Evolutionary conservation across 2,329 filamentous ascomycete genomes (phyloP), one percentile per base, ranked within the genome.

Genomic region (Phialophora macrospora): DNA sequence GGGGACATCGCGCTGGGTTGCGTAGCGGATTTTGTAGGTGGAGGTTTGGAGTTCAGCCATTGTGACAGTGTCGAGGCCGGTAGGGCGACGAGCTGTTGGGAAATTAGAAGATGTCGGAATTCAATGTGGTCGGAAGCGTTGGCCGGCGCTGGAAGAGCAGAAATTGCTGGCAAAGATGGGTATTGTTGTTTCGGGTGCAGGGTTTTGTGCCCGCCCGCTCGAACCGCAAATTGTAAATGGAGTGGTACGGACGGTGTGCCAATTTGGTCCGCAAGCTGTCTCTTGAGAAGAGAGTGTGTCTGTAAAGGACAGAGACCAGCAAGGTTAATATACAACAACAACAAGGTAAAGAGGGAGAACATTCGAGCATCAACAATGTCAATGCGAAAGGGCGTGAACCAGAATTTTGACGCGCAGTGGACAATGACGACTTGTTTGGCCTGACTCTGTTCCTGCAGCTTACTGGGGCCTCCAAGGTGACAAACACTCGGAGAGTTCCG

Each of bases 1-100:
- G 26, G 88, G 86, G 64, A 96, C 87, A 74, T 98, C 94, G 96
- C 70, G 26, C 56, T 71, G 57, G 7, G 64, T 69, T 20, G 71
- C 71, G 63, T 71, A 69, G 24, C 71, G 70, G 67, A 73, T 73
- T 38, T 51, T 70, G 65, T 72, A 71, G 24, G 54, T 68, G 20
- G 66, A 22, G 2, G 67, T 69, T 32, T 30, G 46, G 26, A 57
- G 58, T 68, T 70, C 68, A 12, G 71, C 70, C 71, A 72, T 72
- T 34, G 28, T 26, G 9, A 11, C 4, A 24, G 5, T 49, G 32
- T 26, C 14, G 38, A 44, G 38, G 17, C 17, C 1, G 17, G 17
- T 17, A 8, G 38, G 4, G 12, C 38, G 38, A 41, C 20, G 1
- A 12, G 12, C 22, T 17, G 48, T 2, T 51, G 48, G 48, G 26